Evolutionary conservation across 257 asterid genomes (phyloP), one percentile per base, ranked within the genome.

Genomic region (Plantago major): DNA sequence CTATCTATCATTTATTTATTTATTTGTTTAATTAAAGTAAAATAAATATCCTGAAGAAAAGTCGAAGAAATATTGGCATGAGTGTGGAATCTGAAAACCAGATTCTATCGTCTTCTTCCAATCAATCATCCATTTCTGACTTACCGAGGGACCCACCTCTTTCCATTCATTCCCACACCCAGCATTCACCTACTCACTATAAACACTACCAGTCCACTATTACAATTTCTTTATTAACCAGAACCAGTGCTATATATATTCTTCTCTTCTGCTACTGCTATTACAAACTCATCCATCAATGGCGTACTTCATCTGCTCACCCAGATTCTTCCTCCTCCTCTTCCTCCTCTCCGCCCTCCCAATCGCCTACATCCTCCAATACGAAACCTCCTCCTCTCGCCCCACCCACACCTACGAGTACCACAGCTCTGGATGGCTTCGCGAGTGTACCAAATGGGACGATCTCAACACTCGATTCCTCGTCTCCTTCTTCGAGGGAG

Each of bases 361-460:
- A 17, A 45, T 81, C 17, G 95, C 94, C 13, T 73, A 80, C 71
- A 51, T 91, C 30, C 67, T 91, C 46, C 95, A 71, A 45, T 68
- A 79, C 33, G 98, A 85, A 42, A 81, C 90, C 0, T 67, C 84
- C 0, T 64, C 84, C 13, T 70, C 58, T 47, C 90, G 85, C 7
- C 38, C 78, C n/a, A 74, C 82, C 17, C 90, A 84, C 78, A 78
- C 69, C 16, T 82, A 67, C 75, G 67, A 78, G 73, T 86, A 73
- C 84, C 75, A 68, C 84, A 77, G 93, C 84, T 42, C 56, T 5
- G 93, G 95, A 1, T 88, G 91, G 90, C 60, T 92, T 56, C 82
- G 98, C n/a, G 98, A 92, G 82, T 76, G 87, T 74, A 49, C 84
- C 63, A 92, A 86, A 72, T 92, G 95, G 96, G 98, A 92, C 76